Percentiles rank a stretch among this genome's conserved stretches.
Evolutionary conservation across 2,329 filamentous ascomycete species (phyloP).

Genomic region (Sporothrix luriei): DNA sequence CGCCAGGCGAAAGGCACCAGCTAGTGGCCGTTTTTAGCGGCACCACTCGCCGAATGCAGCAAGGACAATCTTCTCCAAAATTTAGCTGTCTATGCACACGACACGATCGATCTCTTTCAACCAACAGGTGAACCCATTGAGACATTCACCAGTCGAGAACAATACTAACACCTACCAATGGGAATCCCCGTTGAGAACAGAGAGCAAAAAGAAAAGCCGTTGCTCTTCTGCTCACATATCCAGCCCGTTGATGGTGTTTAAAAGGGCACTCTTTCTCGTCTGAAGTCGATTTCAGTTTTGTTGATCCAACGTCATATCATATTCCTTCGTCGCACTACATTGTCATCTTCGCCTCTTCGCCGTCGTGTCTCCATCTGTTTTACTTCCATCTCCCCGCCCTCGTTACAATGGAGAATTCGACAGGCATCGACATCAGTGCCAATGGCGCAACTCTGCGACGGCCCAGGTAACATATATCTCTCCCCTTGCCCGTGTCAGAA

Average conservation of each 20-base stretch:
- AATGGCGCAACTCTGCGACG: conserved; percentile 1
- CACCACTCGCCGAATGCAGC: conserved; percentile 1
- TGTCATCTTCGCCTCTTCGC: neutral
- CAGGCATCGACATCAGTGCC: neutral
- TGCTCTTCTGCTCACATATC: neutral
- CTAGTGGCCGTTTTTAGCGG: conserved; percentile 15
- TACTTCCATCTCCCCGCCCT: neutral
- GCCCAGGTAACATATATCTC: conserved; percentile 1
- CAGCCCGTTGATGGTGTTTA: neutral
- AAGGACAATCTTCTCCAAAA: neutral
- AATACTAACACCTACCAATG: conserved; percentile 21
- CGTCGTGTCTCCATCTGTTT: neutral
- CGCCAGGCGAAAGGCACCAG: neutral
- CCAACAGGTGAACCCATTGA: conserved; percentile 1
- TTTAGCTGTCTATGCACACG: neutral
- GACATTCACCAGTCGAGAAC: neutral
- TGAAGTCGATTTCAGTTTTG: no score
- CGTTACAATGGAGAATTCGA: conserved; percentile 1
- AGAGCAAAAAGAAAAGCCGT: neutral
- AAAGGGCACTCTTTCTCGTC: conserved; percentile 6
- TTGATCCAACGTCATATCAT: neutral
- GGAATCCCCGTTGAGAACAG: neutral
- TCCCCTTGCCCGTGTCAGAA: neutral
- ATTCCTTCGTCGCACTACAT: neutral
- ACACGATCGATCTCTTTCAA: conserved; percentile 16